phyloP scores from a whole-genome alignment of 805 yeast species.

The Cyberlindnera samutprakarnensis region DNA sequence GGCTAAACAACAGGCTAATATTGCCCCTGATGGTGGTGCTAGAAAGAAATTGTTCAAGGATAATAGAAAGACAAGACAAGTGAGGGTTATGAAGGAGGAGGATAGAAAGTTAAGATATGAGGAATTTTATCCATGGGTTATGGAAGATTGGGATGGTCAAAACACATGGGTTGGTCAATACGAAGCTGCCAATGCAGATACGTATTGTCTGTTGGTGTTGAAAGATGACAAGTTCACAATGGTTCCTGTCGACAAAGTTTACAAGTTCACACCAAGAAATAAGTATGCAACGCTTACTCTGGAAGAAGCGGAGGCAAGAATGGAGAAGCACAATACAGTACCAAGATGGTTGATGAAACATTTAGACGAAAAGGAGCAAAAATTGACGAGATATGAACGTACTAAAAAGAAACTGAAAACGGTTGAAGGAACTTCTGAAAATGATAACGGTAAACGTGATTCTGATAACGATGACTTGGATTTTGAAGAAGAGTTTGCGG shows the following conservation, averaged over 20 bases:
- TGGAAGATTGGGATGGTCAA: conserved; percentile 92
- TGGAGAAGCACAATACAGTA: conserved; percentile 70
- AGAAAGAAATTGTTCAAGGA: conserved; percentile 55
- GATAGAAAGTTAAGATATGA: conserved; percentile 85
- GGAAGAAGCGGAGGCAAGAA: conserved; percentile 93
- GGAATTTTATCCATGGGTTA: conserved; percentile 96
- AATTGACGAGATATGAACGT: conserved; percentile 44
- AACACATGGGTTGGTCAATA: conserved; percentile 95
- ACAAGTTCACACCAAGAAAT: conserved; percentile 88
- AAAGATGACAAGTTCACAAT: conserved; percentile 69
- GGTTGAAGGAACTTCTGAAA: conserved; percentile 34
- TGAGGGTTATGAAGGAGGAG: conserved; percentile 71
- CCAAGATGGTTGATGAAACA: conserved; percentile 97
- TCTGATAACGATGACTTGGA: conserved; percentile 90
- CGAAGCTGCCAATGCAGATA: conserved; percentile 81
- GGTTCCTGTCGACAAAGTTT: conserved; percentile 93
- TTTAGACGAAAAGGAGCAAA: conserved; percentile 55
- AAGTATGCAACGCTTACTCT: conserved; percentile 88
- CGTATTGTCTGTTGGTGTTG: conserved; percentile 78
- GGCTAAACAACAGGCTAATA: conserved; percentile 42
- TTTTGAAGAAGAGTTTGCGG: conserved; percentile 95
- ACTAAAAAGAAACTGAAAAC: conserved; percentile 39
- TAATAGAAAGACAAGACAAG: conserved; percentile 79
- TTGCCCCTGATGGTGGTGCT: conserved; percentile 92
- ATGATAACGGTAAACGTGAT: conserved; percentile 40